These are phyloP conservation scores for Lepidium sativum DNA, from an alignment of 345 rosid species.

Conservation along the genomic window DNA sequence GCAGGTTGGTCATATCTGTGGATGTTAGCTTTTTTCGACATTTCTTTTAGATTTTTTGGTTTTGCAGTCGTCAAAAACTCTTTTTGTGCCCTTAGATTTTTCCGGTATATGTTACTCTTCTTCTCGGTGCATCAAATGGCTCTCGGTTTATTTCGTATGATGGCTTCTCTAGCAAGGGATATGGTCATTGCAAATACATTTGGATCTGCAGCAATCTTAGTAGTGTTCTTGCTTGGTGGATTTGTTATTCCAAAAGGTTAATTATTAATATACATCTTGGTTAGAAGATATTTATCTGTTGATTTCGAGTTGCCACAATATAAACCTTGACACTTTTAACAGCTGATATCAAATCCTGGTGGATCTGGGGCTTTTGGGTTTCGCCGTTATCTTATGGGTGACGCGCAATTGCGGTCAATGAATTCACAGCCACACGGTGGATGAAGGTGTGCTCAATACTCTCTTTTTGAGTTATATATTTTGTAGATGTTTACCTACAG, in stretches of 20 bases:
- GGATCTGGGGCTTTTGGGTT: slow-evolving; percentile 92
- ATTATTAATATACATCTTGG: neutral
- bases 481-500: neutral
- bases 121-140: slow-evolving; percentile 91
- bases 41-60: neutral
- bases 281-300: neutral
- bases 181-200: slow-evolving; percentile 82
- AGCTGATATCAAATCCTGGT: slow-evolving; percentile 75
- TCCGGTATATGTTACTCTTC: slow-evolving; percentile 67
- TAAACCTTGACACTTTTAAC: slow-evolving; percentile 7
- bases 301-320: neutral
- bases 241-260: slow-evolving; percentile 79
- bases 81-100: slow-evolving; percentile 45
- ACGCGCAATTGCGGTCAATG: slow-evolving; percentile 72
- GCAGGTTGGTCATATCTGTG: slow-evolving; percentile 48
- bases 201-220: slow-evolving; percentile 60
- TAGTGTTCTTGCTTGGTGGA: slow-evolving; percentile 74
- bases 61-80: neutral
- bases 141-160: slow-evolving; percentile 66
- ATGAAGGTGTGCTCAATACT: slow-evolving; percentile 35
- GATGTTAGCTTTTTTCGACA: neutral
- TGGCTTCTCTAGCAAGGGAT: slow-evolving; percentile 79
- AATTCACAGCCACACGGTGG: slow-evolving; percentile 81
- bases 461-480: neutral
- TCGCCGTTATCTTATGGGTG: slow-evolving; percentile 81